phyloP scores from a whole-genome alignment of 352 stramenopile genomes.

The Phytophthora cryptogea region DNA sequence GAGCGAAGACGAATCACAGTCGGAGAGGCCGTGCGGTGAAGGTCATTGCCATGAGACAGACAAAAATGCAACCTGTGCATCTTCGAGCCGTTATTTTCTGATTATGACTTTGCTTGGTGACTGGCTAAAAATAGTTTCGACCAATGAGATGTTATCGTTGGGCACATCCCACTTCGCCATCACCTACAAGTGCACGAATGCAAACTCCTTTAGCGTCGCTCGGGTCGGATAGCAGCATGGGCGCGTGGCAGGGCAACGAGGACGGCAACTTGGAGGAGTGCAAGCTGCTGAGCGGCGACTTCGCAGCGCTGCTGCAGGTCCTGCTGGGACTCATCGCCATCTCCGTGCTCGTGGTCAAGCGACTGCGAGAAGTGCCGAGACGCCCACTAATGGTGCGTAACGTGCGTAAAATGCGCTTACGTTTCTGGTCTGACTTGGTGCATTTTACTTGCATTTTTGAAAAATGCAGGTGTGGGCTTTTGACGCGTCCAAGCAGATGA shows the following conservation, averaged over 20 bases:
- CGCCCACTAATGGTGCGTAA: conserved; percentile 70
- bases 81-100: not conserved
- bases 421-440: conserved; percentile 3
- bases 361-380: conserved; percentile 68
- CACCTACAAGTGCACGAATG: not conserved
- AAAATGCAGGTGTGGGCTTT: conserved; percentile 73
- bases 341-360: conserved; percentile 83
- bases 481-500: conserved; percentile 87
- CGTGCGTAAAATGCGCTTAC: conserved; percentile 6
- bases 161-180: not conserved
- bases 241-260: conserved; percentile 35
- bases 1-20: conserved; percentile 22
- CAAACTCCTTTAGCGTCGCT: conserved; percentile 12
- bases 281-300: conserved; percentile 81
- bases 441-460: not conserved
- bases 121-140: not conserved
- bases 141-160: not conserved
- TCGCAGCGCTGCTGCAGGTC: conserved; percentile 78
- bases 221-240: conserved; percentile 15
- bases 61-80: not conserved
- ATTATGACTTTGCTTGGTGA: not conserved
- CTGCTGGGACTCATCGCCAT: conserved; percentile 81
- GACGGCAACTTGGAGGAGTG: conserved; percentile 59
- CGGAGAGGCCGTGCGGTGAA: conserved; percentile 44
- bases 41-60: not conserved